These are phyloP conservation scores for Adiantum capillusveneris DNA, from an alignment of 75 land plant genomes.

Conservation along the genomic window DNA sequence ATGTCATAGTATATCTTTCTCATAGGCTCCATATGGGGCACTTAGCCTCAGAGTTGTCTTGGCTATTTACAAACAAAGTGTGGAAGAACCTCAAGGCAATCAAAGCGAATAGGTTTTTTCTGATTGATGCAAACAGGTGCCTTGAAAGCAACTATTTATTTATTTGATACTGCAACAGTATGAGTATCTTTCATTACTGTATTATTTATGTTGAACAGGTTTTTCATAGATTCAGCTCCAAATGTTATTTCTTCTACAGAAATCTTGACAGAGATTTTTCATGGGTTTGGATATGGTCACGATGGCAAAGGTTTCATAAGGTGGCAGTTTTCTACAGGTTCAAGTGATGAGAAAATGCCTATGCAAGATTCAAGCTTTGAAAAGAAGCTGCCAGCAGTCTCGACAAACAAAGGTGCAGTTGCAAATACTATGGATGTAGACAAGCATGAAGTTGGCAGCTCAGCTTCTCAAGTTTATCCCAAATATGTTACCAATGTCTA, in stretches of 20 bases:
- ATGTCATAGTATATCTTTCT: background rate
- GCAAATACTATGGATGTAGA: too few species aligned
- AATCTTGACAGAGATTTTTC: background rate
- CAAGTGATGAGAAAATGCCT: background rate
- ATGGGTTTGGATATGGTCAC: conserved; percentile 1
- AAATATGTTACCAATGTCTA: background rate
- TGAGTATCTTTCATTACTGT: too few species aligned
- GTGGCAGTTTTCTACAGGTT: background rate
- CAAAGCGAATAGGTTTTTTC: background rate
- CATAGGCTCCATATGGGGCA: background rate
- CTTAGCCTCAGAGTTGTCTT: background rate
- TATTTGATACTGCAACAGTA: too few species aligned
- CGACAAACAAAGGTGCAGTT: too few species aligned
- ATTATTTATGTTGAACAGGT: background rate
- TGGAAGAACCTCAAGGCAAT: background rate
- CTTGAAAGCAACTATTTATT: too few species aligned
- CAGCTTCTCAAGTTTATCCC: too few species aligned
- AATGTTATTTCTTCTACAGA: background rate
- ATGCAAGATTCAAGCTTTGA: background rate
- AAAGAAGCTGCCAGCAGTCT: too few species aligned
- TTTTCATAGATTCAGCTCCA: background rate
- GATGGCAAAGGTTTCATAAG: background rate
- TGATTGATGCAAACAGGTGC: background rate
- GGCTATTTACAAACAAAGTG: background rate
- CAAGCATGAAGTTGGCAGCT: too few species aligned